Evolutionary conservation across 306 rosid species (phyloP).

Genomic region (Cotoneaster glaucophyllus): DNA sequence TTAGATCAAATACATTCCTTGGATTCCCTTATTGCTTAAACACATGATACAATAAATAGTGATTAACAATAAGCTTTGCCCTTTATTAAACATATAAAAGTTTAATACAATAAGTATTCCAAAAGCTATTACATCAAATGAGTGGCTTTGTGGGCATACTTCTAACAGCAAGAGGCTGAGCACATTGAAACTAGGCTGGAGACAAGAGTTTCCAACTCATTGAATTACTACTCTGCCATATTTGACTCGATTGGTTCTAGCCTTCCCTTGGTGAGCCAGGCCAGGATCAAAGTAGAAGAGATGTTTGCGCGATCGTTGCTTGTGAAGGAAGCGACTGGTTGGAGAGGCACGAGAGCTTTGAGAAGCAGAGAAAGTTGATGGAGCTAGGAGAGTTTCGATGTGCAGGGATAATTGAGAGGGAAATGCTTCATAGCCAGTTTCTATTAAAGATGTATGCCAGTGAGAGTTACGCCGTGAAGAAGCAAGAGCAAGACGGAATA

Average conservation of each 20-base stretch:
- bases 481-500: constrained; percentile 37
- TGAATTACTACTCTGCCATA: constrained; percentile 65
- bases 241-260: constrained; percentile 58
- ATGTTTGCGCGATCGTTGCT: constrained; percentile 61
- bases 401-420: constrained; percentile 48
- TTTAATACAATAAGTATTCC: too few species aligned
- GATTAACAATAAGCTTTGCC: too few species aligned
- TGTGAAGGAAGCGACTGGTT: constrained; percentile 79
- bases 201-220: constrained; percentile 53
- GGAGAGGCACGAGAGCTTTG: constrained; percentile 81
- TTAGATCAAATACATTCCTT: too few species aligned
- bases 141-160: too few species aligned
- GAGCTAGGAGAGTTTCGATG: constrained; percentile 66
- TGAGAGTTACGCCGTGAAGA: constrained; percentile 47
- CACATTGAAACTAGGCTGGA: constrained; percentile 60
- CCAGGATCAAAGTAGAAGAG: constrained; percentile 65
- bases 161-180: constrained; percentile 83
- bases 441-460: constrained; percentile 67
- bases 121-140: too few species aligned
- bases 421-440: constrained; percentile 53
- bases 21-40: too few species aligned
- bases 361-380: constrained; percentile 68
- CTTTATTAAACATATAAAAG: too few species aligned
- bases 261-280: constrained; percentile 48
- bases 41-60: too few species aligned